Percentiles rank a stretch among this genome's conserved stretches.
phyloP scores from a whole-genome alignment of 2,329 filamentous ascomycete genomes.

The Penicillium sp. region DNA sequence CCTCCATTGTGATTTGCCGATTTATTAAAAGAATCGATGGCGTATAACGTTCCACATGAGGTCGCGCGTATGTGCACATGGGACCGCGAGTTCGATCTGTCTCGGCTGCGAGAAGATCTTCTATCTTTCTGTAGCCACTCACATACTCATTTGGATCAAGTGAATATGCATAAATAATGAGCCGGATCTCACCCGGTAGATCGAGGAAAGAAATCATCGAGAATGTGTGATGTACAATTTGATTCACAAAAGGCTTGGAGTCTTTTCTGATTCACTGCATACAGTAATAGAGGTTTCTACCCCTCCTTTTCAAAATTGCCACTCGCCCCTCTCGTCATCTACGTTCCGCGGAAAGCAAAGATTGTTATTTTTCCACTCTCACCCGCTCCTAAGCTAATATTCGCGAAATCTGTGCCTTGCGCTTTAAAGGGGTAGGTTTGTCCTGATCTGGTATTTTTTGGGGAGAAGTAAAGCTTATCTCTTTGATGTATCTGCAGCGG shows the following conservation, averaged over 20 bases:
- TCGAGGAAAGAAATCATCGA: slow-evolving; percentile 9
- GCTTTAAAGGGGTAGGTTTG: background rate
- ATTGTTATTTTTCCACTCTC: background rate
- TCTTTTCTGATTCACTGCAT: background rate
- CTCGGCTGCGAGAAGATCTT: slow-evolving; percentile 7
- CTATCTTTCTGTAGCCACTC: slow-evolving; percentile 9
- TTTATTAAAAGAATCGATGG: slow-evolving; percentile 11
- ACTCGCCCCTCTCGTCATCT: slow-evolving; percentile 1
- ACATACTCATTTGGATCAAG: slow-evolving; percentile 11
- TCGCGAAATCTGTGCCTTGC: background rate
- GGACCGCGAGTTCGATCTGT: slow-evolving; percentile 11
- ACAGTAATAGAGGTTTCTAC: background rate
- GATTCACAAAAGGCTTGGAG: background rate
- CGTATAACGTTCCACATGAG: slow-evolving; percentile 5
- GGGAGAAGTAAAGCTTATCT: background rate
- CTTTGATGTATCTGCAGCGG: background rate
- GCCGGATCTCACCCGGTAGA: slow-evolving; percentile 9
- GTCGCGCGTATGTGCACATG: slow-evolving; percentile 3
- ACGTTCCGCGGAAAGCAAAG: background rate
- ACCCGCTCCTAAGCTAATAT: background rate
- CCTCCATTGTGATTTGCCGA: slow-evolving; percentile 5
- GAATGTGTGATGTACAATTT: background rate
- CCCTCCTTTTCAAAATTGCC: slow-evolving; percentile 2
- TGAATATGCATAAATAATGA: slow-evolving; percentile 10
- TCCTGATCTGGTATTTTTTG: background rate